Evolutionary conservation across 2,329 filamentous ascomycete species (phyloP), one percentile per base, ranked within the genome.

Genomic region (Aspergillus udagawae): DNA sequence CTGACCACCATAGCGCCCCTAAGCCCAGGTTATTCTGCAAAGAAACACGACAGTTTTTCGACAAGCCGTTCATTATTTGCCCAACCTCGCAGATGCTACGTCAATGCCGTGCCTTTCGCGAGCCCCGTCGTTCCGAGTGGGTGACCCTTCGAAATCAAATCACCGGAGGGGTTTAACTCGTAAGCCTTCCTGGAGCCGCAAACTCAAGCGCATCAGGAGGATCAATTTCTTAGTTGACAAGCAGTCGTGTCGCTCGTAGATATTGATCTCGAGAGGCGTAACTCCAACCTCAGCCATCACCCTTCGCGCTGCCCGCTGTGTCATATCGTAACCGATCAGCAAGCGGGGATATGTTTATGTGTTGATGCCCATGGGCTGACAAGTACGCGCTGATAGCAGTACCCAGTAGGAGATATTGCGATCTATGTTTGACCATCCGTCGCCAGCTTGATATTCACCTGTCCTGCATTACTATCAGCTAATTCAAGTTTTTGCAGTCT

Each of bases 181-280:
- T 97, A 92, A 0, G 92, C 93, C 73, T 91, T 92, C n/a, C 92
- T 93, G 12, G 82, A 84, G 57, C 85, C 86, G 41, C 82, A 84
- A 97, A 82, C 0, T 91, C 91, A 1, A 97, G 82, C 0, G 90
- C 90, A 71, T 97, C 50, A 97, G 86, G 1, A 86, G 86, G 49
- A 93, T 83, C 87, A 97, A 89, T 80, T 97, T 90, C 73, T 97
- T 97, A n/a, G 92, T 86, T 20, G 87, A 91, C 82, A 97, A 97
- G 80, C 93, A 97, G 32, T 97, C 92, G 76, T 97, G 93, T 57
- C 97, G 81, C 78, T 97, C 93, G 12, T 14, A 17, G 32, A 35
- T 4, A 6, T 12, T 10, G 28, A 12, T 29, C 7, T 29, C 28
- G 9, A 10, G 9, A 29, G 28, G 28, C 10, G 10, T 29, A 12